Base-by-base conservation (phyloP, 176 grass and related monocot genomes). In the Typha latifolia region DNA sequence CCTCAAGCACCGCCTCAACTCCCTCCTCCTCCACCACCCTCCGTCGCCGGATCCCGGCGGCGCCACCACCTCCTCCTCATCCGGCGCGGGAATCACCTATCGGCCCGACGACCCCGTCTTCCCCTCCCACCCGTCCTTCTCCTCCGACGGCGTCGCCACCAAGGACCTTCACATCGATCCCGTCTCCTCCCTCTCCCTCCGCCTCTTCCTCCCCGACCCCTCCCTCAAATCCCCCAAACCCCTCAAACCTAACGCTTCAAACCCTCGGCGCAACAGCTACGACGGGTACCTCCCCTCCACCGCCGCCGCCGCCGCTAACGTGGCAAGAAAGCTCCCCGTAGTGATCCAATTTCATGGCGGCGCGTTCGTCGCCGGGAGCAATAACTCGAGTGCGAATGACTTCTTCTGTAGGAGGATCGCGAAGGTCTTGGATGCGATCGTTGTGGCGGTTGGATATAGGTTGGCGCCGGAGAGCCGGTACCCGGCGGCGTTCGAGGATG, bases 331-430 rank as follows among this genome's bases (percentile, higher is more conserved):
- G 80, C 79, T 96, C 4, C 91, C 91, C 26, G 76, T 91, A 70
- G 66, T 96, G 76, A 78, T 96, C 57, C 87, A 96, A 80, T 91
- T 96, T 62, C 91, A 96, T 69, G 87, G 91, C 61, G 91, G 91
- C 0, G 91, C 82, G 0, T 91, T 96, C 68, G 74, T 81, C 49
- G 69, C 85, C 12, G 87, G 91, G 32, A 96, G 91, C 82, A 96
- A 75, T 70, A 74, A 63, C 51, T 87, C 79, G 27, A 48, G 66
- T 0, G 74, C 91, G 74, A 96, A 96, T 75, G 91, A 96, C 59
- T 79, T 77, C 77, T 96, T 96, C 82, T 96, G 82, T 61, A 68
- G 91, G 68, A 47, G 91, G 77, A 86, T 96, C 14, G 87, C 87
- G 34, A 96, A 96, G 91, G 75, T 88, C 14, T 85, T 80, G 48